Evolutionary conservation across 2,329 filamentous ascomycete species (phyloP).

Genomic region (Phialocephala sp.): DNA sequence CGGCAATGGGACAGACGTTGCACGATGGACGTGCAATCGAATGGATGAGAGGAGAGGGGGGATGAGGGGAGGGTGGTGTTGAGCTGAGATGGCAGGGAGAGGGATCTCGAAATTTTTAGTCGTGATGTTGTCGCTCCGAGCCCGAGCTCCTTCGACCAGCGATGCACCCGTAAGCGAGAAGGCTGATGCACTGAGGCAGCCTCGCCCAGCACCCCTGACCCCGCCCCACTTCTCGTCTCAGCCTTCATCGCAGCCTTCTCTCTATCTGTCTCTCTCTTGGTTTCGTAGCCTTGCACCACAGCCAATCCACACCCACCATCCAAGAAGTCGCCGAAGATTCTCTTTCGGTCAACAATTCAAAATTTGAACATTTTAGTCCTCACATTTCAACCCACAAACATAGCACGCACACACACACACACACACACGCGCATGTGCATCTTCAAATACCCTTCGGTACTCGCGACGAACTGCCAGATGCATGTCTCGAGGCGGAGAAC

Average conservation of each 20-base stretch:
- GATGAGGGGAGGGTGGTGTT: background rate
- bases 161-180: too few species aligned
- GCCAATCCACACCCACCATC: background rate
- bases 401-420: too few species aligned
- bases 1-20: background rate
- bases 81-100: background rate
- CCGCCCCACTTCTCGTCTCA: background rate
- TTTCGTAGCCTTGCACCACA: background rate
- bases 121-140: background rate
- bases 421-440: background rate
- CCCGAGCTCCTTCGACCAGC: too few species aligned
- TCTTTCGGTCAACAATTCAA: too few species aligned
- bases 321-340: slow-evolving; percentile 2
- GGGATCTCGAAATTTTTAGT: background rate
- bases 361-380: background rate
- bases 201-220: background rate
- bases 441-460: background rate
- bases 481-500: slow-evolving; percentile 67
- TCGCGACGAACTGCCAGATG: slow-evolving; percentile 44
- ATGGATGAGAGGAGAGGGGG: background rate
- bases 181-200: background rate
- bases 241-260: background rate
- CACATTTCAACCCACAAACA: too few species aligned
- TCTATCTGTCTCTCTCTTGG: background rate
- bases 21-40: background rate